Evolutionary conservation across 2,329 filamentous ascomycete genomes (phyloP).

Genomic region (Penicillium sp.): DNA sequence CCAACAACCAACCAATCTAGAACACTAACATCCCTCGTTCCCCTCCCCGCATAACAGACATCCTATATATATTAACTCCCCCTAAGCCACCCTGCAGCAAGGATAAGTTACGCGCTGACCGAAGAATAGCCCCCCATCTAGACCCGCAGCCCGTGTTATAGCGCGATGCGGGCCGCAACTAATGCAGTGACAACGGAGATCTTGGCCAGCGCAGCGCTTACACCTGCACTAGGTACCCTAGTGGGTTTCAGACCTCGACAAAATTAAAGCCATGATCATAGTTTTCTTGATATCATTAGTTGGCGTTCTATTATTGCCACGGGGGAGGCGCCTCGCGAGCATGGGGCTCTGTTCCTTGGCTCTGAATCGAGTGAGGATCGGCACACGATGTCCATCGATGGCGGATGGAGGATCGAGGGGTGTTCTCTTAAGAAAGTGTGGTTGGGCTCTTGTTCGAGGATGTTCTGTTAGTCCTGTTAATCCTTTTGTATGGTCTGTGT

Average conservation of each 20-base stretch:
- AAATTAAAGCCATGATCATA: not conserved
- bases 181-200: slow-evolving; percentile 6
- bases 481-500: not conserved
- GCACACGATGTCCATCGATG: not conserved
- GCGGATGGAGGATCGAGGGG: not conserved
- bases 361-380: not conserved
- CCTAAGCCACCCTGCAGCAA: not conserved
- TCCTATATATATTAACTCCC: not conserved
- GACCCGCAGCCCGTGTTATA: slow-evolving; percentile 7
- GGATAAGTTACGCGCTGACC: not conserved
- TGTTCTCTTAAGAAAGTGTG: not conserved
- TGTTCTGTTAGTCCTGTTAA: not conserved
- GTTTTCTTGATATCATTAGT: not conserved
- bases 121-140: not conserved
- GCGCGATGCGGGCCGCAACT: slow-evolving; percentile 12
- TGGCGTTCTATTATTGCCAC: not conserved
- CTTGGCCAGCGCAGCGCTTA: slow-evolving; percentile 14
- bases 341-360: not conserved
- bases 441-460: not conserved
- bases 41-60: not conserved
- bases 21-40: not conserved
- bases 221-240: slow-evolving; percentile 5
- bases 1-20: not conserved
- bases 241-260: slow-evolving; percentile 7
- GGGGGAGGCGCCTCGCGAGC: not conserved